Percentiles rank a stretch among this genome's conserved stretches.
These are phyloP conservation scores for Fusarium newnesense DNA, from an alignment of 2,329 filamentous ascomycete genomes.

Conservation along the genomic window DNA sequence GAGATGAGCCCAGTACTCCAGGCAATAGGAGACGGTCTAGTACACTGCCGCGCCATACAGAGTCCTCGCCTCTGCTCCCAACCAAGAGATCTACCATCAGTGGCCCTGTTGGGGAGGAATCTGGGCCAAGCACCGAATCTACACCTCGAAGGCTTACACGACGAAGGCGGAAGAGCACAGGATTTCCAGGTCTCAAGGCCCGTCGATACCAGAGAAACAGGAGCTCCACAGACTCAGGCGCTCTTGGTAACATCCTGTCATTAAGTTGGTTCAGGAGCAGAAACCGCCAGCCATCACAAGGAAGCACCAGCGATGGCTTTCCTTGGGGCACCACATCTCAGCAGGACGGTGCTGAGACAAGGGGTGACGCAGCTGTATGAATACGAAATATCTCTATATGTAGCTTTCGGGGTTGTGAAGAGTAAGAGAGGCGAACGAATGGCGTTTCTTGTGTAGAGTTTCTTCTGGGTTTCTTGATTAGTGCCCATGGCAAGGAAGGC, in stretches of 20 bases:
- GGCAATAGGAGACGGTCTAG: conserved; percentile 58
- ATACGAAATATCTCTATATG: conserved; percentile 14
- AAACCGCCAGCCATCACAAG: conserved; percentile 36
- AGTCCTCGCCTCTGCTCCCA: conserved; percentile 54
- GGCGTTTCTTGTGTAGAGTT: conserved; percentile 35
- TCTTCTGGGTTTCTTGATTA: conserved; percentile 18
- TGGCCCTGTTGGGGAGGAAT: conserved; percentile 40
- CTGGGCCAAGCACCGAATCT: conserved; percentile 46
- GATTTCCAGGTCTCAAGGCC: conserved; percentile 70
- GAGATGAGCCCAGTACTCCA: conserved; percentile 59
- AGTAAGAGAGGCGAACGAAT: conserved; percentile 27
- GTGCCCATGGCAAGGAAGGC: conserved; percentile 1
- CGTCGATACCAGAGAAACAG: conserved; percentile 55
- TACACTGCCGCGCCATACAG: conserved; percentile 57
- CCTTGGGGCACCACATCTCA: conserved; percentile 23
- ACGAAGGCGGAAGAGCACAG: conserved; percentile 66
- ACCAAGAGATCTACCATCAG: conserved; percentile 48
- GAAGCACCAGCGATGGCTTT: conserved; percentile 35
- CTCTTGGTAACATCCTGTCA: conserved; percentile 63
- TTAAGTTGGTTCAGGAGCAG: conserved; percentile 63
- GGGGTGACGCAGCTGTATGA: conserved; percentile 50
- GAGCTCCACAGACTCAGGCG: conserved; percentile 58
- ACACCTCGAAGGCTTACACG: conserved; percentile 50
- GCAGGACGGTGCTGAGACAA: conserved; percentile 31
- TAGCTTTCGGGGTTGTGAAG: conserved; percentile 30